Evolutionary conservation across 768 basidiomycete species (phyloP).

Genomic region (Xerocomellus chrysenteron): DNA sequence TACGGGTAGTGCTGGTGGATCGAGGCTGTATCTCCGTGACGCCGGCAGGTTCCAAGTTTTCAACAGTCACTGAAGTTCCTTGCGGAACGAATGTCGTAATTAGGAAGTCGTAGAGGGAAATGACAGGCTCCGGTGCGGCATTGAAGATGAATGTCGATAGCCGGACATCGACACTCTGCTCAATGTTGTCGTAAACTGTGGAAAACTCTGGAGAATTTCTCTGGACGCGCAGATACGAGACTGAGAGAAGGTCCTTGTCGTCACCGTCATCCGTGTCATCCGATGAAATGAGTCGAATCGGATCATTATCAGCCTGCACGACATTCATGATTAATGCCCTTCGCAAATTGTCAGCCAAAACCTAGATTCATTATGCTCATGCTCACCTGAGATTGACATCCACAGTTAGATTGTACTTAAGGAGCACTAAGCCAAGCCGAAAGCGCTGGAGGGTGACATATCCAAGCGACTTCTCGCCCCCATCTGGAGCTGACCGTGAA

Average conservation of each 20-base stretch:
- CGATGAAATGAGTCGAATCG: conserved; percentile 68
- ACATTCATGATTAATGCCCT: conserved; percentile 80
- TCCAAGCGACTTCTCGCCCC: conserved; percentile 71
- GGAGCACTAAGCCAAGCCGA: conserved; percentile 66
- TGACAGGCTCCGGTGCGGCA: conserved; percentile 85
- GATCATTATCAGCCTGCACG: conserved; percentile 51
- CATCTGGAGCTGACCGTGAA: conserved; percentile 63
- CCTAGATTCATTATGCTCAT: neutral
- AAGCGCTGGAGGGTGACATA: conserved; percentile 80
- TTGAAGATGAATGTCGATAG: conserved; percentile 90
- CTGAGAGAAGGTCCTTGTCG: conserved; percentile 67
- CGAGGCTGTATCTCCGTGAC: neutral
- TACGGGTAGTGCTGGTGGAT: conserved; percentile 63
- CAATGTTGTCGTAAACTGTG: conserved; percentile 75
- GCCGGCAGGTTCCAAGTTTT: conserved; percentile 9
- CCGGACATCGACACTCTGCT: conserved; percentile 83
- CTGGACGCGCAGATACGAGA: conserved; percentile 80
- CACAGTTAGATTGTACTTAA: conserved; percentile 86
- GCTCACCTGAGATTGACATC: conserved; percentile 73
- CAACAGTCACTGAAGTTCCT: conserved; percentile 7
- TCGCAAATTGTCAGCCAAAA: conserved; percentile 10
- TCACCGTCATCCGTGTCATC: conserved; percentile 39
- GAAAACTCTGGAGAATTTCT: conserved; percentile 83
- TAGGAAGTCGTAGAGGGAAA: conserved; percentile 92
- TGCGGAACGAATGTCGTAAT: conserved; percentile 91